Conservation (phyloP, 768 basidiomycete genomes). For the Agaricus subrufescens region DNA sequence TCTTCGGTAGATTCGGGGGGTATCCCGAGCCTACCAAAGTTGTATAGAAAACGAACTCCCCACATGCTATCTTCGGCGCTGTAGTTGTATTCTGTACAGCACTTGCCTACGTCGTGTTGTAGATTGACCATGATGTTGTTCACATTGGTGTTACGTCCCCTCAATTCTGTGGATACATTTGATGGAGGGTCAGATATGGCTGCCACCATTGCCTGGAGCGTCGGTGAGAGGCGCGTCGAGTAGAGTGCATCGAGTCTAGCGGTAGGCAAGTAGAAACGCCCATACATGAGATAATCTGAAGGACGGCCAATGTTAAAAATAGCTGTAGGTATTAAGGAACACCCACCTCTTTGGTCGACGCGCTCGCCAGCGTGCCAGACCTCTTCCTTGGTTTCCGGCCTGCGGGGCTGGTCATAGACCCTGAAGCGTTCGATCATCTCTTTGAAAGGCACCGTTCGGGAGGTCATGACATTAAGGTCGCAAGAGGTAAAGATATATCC, state of each 20-base stretch:
- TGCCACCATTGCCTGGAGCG: constrained; percentile 77
- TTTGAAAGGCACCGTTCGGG: constrained; percentile 74
- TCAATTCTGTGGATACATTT: constrained; percentile 36
- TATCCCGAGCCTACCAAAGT: constrained; percentile 67
- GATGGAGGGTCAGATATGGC: constrained; percentile 81
- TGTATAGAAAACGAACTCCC: constrained; percentile 83
- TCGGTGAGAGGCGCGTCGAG: constrained; percentile 74
- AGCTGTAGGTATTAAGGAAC: not conserved
- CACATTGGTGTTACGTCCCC: constrained; percentile 40
- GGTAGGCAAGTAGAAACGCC: constrained; percentile 85
- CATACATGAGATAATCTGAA: constrained; percentile 88
- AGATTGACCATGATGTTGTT: constrained; percentile 80
- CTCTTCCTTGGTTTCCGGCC: constrained; percentile 74
- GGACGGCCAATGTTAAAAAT: constrained; percentile 15
- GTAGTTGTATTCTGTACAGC: constrained; percentile 92
- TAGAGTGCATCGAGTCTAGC: constrained; percentile 88
- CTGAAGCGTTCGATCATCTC: constrained; percentile 88
- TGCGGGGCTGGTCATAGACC: constrained; percentile 75
- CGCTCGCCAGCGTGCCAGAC: constrained; percentile 80
- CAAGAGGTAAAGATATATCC: constrained; percentile 93
- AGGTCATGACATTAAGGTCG: constrained; percentile 66
- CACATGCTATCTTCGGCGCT: constrained; percentile 94
- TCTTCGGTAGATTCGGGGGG: not conserved
- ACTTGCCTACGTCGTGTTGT: constrained; percentile 90
- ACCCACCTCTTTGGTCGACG: constrained; percentile 66